Percentiles rank a stretch among this genome's conserved stretches.
Evolutionary conservation across 2,329 filamentous ascomycete genomes (phyloP).

Genomic region (Calonectria ilicicola): DNA sequence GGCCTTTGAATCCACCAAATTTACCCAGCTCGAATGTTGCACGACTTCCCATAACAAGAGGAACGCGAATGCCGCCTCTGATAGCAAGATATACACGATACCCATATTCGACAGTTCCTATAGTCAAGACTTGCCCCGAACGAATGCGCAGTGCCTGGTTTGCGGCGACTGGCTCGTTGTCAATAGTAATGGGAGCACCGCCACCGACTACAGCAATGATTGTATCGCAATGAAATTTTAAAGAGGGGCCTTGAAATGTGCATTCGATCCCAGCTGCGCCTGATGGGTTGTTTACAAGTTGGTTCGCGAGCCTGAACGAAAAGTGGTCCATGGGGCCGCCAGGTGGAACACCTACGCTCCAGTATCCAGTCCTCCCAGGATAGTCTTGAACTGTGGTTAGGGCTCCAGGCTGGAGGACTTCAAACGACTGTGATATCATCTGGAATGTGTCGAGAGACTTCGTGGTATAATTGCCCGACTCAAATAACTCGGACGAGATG

Average conservation of each 20-base stretch:
- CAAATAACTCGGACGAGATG: conserved; percentile 43
- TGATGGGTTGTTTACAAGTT: conserved; percentile 47
- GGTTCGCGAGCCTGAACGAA: conserved; percentile 50
- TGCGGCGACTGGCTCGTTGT: conserved; percentile 30
- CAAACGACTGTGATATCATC: conserved; percentile 44
- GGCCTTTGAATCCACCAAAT: conserved; percentile 50
- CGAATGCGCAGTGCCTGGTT: conserved; percentile 41
- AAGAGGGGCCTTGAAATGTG: conserved; percentile 47
- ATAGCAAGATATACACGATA: conserved; percentile 51
- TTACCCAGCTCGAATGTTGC: conserved; percentile 48
- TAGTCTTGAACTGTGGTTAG: conserved; percentile 56
- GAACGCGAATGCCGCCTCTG: conserved; percentile 49
- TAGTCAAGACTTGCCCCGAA: conserved; percentile 41
- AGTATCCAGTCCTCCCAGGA: conserved; percentile 52
- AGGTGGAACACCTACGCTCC: conserved; percentile 54
- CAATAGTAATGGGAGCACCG: conserved; percentile 38
- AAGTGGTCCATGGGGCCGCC: conserved; percentile 56
- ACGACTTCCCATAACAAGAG: conserved; percentile 47
- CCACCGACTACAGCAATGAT: conserved; percentile 50
- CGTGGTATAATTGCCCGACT: conserved; percentile 46
- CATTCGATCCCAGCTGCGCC: conserved; percentile 49
- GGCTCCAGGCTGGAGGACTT: conserved; percentile 51
- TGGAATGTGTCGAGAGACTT: conserved; percentile 48
- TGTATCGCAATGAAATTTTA: conserved; percentile 49
- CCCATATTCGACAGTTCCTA: conserved; percentile 44